Percentiles rank a stretch among this genome's conserved stretches.
Conservation (phyloP, 2,329 filamentous ascomycete species). For the Penicillium brevicompactum region DNA sequence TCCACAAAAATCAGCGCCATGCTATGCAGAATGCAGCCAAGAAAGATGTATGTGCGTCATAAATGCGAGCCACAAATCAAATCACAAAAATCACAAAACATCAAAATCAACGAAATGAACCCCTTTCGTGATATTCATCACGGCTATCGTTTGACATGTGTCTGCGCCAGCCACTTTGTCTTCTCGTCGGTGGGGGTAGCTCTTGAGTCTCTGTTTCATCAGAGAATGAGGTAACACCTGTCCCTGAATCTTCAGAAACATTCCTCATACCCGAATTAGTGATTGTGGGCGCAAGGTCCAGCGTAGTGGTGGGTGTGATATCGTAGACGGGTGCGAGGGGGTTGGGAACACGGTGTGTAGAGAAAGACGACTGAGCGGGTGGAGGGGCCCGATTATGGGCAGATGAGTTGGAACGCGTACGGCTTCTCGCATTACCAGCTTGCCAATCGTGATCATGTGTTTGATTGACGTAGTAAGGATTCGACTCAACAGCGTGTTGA, state of each 20-base stretch:
- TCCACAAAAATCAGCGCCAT: background rate
- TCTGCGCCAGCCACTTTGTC: slow-evolving; percentile 35
- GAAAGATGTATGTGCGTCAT: background rate
- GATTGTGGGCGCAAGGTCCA: slow-evolving; percentile 4
- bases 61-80: background rate
- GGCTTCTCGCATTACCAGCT: slow-evolving; percentile 3
- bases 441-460: slow-evolving; percentile 18
- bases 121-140: slow-evolving; percentile 3
- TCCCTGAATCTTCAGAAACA: slow-evolving; percentile 21
- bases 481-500: slow-evolving; percentile 24
- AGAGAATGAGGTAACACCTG: slow-evolving; percentile 27
- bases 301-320: slow-evolving; percentile 20
- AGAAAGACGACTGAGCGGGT: slow-evolving; percentile 25
- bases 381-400: slow-evolving; percentile 20
- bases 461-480: slow-evolving; percentile 27
- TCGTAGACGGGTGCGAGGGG: slow-evolving; percentile 37
- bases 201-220: slow-evolving; percentile 18
- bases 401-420: slow-evolving; percentile 23
- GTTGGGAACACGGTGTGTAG: slow-evolving; percentile 30
- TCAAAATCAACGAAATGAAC: slow-evolving; percentile 1
- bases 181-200: slow-evolving; percentile 11
- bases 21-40: slow-evolving; percentile 1
- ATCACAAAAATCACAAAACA: background rate
- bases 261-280: slow-evolving; percentile 13
- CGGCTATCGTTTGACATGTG: slow-evolving; percentile 20